These are phyloP conservation scores for Chenopodium formosanum DNA, from an alignment of 148 eudicot genomes.

Conservation along the genomic window DNA sequence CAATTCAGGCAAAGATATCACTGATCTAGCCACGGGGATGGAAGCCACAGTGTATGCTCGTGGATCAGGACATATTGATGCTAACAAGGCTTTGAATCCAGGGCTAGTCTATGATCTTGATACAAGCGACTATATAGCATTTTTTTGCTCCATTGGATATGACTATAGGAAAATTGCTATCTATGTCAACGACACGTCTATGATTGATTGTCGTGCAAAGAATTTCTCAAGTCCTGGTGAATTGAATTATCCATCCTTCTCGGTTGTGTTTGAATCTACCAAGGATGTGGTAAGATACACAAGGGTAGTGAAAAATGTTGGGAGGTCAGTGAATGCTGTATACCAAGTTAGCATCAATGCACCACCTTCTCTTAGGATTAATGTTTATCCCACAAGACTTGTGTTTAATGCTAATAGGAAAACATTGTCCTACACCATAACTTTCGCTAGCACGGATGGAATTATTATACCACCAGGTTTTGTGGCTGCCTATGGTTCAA, in stretches of 20 bases:
- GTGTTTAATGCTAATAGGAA: conserved; percentile 41
- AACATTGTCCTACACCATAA: no score
- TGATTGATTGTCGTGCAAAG: conserved; percentile 46
- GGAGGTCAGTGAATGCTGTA: conserved; percentile 35
- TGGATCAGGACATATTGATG: no score
- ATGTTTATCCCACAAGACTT: conserved; percentile 62
- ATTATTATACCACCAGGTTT: no score
- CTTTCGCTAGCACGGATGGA: no score
- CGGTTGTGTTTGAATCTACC: conserved; percentile 47
- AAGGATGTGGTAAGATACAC: conserved; percentile 50
- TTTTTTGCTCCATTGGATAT: conserved; percentile 68
- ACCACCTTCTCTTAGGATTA: conserved; percentile 13
- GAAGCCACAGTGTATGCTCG: no score
- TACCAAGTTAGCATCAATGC: conserved; percentile 39
- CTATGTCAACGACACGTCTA: conserved; percentile 39
- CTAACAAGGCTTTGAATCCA: no score
- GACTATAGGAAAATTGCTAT: conserved; percentile 50
- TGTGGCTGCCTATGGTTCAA: conserved; percentile 40
- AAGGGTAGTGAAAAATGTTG: conserved; percentile 68
- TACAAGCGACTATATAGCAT: conserved; percentile 47
- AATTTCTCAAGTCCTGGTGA: conserved; percentile 55
- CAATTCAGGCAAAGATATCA: no score
- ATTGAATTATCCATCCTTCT: conserved; percentile 79
- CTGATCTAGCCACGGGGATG: no score
- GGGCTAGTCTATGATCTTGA: no score